Percentiles rank a stretch among this genome's conserved stretches.
Conservation (phyloP, 345 rosid species). For the Pistacia atlantica region DNA sequence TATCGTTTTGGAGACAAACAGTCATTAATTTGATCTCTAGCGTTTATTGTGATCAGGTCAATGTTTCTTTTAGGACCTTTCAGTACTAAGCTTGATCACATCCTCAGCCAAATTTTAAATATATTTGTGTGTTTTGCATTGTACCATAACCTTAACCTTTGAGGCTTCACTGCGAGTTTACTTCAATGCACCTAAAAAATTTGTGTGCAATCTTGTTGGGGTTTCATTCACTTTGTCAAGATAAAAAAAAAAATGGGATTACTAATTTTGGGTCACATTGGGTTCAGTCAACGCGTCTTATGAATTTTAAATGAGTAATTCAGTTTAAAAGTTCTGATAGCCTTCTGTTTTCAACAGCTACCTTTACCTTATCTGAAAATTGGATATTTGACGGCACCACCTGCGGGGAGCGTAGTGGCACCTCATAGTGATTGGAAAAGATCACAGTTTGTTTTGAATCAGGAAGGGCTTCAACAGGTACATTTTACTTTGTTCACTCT, state of each 20-base stretch:
- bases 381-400: slow-evolving; percentile 84
- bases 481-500: slow-evolving; percentile 6
- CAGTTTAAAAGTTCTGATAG: not conserved
- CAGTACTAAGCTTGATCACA: not conserved
- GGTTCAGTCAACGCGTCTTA: not conserved
- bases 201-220: not conserved
- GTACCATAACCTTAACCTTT: not conserved
- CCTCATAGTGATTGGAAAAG: slow-evolving; percentile 93
- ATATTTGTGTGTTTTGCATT: not conserved
- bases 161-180: not conserved
- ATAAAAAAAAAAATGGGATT: not conserved
- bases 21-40: not conserved
- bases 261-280: not conserved
- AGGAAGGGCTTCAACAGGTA: slow-evolving; percentile 92
- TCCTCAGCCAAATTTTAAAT: not conserved
- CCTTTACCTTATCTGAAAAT: slow-evolving; percentile 86
- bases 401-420: slow-evolving; percentile 70
- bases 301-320: slow-evolving; percentile 9
- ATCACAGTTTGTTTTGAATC: slow-evolving; percentile 73
- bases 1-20: not conserved
- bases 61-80: not conserved
- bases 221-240: not conserved
- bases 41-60: not conserved
- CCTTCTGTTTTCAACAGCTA: slow-evolving; percentile 51
- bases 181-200: not conserved